Evolutionary conservation across 208 protist species (phyloP).

Genomic region (Leptomonas seymouri): DNA sequence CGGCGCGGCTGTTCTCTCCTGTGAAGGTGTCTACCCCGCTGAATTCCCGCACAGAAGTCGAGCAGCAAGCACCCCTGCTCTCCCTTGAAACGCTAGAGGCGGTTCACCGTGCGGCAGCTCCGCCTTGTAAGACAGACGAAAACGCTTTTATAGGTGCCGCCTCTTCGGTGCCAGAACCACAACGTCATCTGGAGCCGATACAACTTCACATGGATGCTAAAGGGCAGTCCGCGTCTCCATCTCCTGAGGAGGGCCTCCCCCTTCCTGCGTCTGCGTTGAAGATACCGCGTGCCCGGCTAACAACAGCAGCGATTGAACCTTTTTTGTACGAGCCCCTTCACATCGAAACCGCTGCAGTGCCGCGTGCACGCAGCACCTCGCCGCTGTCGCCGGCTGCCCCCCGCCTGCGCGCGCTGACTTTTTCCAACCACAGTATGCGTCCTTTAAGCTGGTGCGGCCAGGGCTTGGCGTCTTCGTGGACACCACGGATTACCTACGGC

Average conservation of each 20-base stretch:
- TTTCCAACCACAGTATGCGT: not conserved
- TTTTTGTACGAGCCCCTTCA: constrained; percentile 29
- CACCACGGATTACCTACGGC: constrained; percentile 12
- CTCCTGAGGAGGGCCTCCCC: not conserved
- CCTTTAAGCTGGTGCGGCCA: constrained; percentile 1
- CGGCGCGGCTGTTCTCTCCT: no score
- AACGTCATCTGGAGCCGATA: not conserved
- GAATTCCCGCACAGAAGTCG: no score
- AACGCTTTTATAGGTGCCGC: not conserved
- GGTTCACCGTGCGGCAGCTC: no score
- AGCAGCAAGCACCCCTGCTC: no score
- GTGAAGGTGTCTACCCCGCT: no score
- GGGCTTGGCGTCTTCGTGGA: not conserved
- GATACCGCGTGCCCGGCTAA: not conserved
- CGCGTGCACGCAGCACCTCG: constrained; percentile 18
- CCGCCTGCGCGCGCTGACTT: not conserved
- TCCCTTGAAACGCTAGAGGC: no score
- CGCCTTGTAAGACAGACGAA: no score
- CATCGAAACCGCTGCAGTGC: constrained; percentile 11
- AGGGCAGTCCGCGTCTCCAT: not conserved
- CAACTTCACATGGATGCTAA: not conserved
- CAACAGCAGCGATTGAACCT: not conserved
- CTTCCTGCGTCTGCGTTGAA: constrained; percentile 4
- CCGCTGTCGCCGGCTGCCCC: not conserved
- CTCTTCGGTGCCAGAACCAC: not conserved